Evolutionary conservation across 257 asterid species (phyloP).

Genomic region (Lycium barbarum): DNA sequence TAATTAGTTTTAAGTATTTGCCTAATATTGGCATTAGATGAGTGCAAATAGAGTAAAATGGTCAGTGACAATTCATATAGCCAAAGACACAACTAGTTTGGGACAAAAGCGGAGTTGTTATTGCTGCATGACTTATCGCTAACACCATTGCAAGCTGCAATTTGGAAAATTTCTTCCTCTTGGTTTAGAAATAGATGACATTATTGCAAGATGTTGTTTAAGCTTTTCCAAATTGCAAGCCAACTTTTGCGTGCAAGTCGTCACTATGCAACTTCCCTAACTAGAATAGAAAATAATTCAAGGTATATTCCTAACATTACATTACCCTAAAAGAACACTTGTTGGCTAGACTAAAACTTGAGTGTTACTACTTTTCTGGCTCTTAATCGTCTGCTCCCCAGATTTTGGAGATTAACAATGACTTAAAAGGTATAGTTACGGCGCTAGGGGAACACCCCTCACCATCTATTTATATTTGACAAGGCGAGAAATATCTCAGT

Average conservation of each 20-base stretch:
- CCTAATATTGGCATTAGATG: neutral
- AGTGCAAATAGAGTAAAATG: neutral
- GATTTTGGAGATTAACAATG: neutral
- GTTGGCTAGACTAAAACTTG: neutral
- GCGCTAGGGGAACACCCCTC: neutral
- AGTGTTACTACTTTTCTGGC: neutral
- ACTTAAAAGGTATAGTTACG: neutral
- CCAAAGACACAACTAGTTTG: neutral
- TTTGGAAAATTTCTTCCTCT: neutral
- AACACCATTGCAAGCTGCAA: neutral
- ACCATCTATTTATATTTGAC: neutral
- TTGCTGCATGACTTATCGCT: neutral
- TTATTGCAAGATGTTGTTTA: neutral
- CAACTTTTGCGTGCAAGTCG: neutral
- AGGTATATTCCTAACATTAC: neutral
- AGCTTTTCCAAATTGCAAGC: neutral
- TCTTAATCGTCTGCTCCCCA: neutral
- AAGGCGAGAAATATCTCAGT: constrained; percentile 2
- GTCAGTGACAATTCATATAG: neutral
- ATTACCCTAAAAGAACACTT: neutral
- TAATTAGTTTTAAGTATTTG: neutral
- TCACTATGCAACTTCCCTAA: neutral
- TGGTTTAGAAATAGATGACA: neutral
- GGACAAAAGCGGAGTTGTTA: neutral
- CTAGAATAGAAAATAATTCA: neutral